Conservation (phyloP, 176 grass and related monocot species). For the Phragmites australis region DNA sequence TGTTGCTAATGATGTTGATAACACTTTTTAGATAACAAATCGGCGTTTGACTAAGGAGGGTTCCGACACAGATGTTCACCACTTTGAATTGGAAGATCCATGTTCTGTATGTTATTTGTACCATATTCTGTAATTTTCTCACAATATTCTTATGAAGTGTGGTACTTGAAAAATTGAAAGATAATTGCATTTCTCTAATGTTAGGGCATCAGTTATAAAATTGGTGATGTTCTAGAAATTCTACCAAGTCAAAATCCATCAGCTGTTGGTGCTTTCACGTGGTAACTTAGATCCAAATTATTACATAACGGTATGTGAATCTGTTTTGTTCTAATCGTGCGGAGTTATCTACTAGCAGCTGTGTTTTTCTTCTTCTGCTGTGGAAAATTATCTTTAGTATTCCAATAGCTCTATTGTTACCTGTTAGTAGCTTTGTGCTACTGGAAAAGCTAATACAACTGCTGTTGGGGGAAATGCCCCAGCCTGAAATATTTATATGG, state of each 20-base stretch:
- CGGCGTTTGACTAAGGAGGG: conserved; percentile 52
- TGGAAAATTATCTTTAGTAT: too few relatives aligned
- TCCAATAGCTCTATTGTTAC: too few relatives aligned
- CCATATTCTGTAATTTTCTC: background rate
- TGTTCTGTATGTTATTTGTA: conserved; percentile 57
- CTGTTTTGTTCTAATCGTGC: conserved; percentile 38
- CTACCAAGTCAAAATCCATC: conserved; percentile 74
- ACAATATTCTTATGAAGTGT: too few relatives aligned
- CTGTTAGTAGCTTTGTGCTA: too few relatives aligned
- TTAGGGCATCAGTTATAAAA: conserved; percentile 75
- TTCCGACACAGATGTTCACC: conserved; percentile 71
- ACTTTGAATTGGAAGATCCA: conserved; percentile 81
- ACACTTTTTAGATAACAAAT: conserved; percentile 51
- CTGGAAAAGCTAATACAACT: too few relatives aligned
- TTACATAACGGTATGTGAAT: conserved; percentile 75
- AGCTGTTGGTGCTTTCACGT: conserved; percentile 70
- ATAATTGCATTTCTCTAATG: conserved; percentile 23
- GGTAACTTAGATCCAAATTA: conserved; percentile 82
- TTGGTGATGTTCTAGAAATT: conserved; percentile 74
- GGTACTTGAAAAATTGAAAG: conserved; percentile 18
- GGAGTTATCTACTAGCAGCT: too few relatives aligned
- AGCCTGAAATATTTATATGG: too few relatives aligned
- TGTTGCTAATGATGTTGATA: conserved; percentile 16
- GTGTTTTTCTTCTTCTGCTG: too few relatives aligned
- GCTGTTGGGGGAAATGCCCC: too few relatives aligned